These are phyloP conservation scores for Torulaspora maleeae DNA, from an alignment of 805 yeast species.

Conservation along the genomic window DNA sequence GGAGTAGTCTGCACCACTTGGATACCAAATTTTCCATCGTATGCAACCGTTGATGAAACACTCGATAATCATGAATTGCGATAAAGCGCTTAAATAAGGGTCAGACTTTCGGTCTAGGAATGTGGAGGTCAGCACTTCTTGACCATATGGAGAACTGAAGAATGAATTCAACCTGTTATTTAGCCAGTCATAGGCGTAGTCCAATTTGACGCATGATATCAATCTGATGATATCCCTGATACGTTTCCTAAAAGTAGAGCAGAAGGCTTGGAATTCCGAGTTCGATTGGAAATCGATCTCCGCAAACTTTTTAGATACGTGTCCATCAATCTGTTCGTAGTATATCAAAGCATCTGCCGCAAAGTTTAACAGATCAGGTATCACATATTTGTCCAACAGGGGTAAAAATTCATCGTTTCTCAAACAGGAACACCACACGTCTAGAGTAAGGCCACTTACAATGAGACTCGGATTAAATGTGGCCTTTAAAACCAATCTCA, in stretches of 20 bases:
- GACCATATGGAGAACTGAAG: slow-evolving; percentile 67
- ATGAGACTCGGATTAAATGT: slow-evolving; percentile 80
- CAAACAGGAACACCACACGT: slow-evolving; percentile 89
- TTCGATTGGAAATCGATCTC: slow-evolving; percentile 86
- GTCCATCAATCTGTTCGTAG: slow-evolving; percentile 64
- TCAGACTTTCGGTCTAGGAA: slow-evolving; percentile 55
- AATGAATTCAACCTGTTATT: slow-evolving; percentile 66
- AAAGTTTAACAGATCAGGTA: slow-evolving; percentile 64
- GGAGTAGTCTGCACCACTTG: slow-evolving; percentile 37
- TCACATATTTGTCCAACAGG: slow-evolving; percentile 43
- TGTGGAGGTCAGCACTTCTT: slow-evolving; percentile 51
- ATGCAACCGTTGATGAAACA: slow-evolving; percentile 87
- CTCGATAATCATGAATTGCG: slow-evolving; percentile 83
- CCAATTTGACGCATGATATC: slow-evolving; percentile 79
- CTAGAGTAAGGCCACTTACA: slow-evolving; percentile 85
- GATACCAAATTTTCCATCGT: slow-evolving; percentile 93
- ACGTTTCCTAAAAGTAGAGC: slow-evolving; percentile 73
- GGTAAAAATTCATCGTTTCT: slow-evolving; percentile 69
- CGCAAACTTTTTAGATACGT: slow-evolving; percentile 58
- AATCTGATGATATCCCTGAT: slow-evolving; percentile 89
- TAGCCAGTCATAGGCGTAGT: slow-evolving; percentile 77
- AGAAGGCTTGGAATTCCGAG: slow-evolving; percentile 71
- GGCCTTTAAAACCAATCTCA: slow-evolving; percentile 71
- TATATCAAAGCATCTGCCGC: slow-evolving; percentile 75
- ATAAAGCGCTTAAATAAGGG: slow-evolving; percentile 68